Evolutionary conservation across 257 asterid genomes (phyloP).

Genomic region (Penstemon davidsonii): DNA sequence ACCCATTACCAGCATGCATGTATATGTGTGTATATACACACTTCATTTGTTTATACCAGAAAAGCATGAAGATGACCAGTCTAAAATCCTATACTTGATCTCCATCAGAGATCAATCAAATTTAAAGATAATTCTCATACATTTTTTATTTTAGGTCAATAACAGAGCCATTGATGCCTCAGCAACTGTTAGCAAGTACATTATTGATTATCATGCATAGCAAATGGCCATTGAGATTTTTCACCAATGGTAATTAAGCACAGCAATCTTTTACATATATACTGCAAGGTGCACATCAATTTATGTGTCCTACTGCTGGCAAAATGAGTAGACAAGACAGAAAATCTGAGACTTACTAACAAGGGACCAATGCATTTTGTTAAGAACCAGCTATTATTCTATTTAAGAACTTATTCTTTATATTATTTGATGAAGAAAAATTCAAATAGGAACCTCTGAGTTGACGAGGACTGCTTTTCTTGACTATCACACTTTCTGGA

Average conservation of each 20-base stretch:
- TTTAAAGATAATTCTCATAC: background rate
- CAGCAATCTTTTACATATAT: background rate
- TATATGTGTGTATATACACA: background rate
- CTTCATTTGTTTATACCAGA: background rate
- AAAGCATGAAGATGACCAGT: conserved; percentile 4
- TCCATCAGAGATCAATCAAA: background rate
- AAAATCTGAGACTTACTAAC: background rate
- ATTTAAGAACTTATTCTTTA: background rate
- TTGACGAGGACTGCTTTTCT: conserved; percentile 32
- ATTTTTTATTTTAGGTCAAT: background rate
- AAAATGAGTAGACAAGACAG: background rate
- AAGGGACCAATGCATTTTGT: conserved; percentile 1
- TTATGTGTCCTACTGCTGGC: background rate
- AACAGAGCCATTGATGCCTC: conserved; percentile 3
- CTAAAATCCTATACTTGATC: conserved; percentile 14
- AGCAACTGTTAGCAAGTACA: background rate
- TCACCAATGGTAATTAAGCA: background rate
- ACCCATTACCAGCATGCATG: conserved; percentile 2
- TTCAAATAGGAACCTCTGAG: conserved; percentile 38
- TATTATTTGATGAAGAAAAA: background rate
- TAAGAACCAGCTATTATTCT: background rate
- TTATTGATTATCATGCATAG: background rate
- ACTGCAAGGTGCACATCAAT: background rate
- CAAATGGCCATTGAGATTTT: background rate
- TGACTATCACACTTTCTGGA: conserved; percentile 36